Evolutionary conservation across 2,329 filamentous ascomycete species (phyloP), one percentile per base, ranked within the genome.

Genomic region (Ascochyta fabae): DNA sequence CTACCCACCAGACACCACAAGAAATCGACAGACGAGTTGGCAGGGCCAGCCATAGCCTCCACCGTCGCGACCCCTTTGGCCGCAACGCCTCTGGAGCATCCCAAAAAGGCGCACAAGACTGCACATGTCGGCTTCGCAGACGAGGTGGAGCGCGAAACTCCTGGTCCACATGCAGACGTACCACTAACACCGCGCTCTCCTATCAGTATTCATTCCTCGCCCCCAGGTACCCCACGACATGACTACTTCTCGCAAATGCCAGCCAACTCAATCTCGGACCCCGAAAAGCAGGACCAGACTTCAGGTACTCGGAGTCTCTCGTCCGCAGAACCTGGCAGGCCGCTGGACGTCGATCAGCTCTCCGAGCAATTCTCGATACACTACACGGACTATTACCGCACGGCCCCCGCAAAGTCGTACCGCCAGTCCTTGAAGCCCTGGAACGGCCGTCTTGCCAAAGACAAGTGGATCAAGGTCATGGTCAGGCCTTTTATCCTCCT

Each of bases 401-500:
- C 86, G 7, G 83, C 83, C 22, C 89, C 92, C 0, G 81, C 84
- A 5, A 86, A 88, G 62, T 87, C 90, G 0, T 96, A 92, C 64
- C 54, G 78, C 0, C 86, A 95, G 68, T 89, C 91, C 38, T 85
- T 98, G 1, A 87, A 81, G 54, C 84, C 89, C 0, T 96, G 84
- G 79, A 88, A 92, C 64, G 93, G 94, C 1, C 86, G 92, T 12
- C 84, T 98, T 10, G 64, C 59, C 15, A 68, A 86, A 13, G 92
- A 96, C 67, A 88, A 81, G 9, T 98, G 93, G 92, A 75, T 88
- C 71, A 88, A 87, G 57, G 91, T 91, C 16, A 88, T 89, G 51
- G 39, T 89, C 5, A 84, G 94, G 1, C 95, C 94, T 0, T 91
- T 98, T 58, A 86, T 97, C 42, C 83, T 98, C 1, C 96, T 88